These are phyloP conservation scores for Tulasnella sp. DNA, from an alignment of 768 basidiomycete species.

Conservation along the genomic window DNA sequence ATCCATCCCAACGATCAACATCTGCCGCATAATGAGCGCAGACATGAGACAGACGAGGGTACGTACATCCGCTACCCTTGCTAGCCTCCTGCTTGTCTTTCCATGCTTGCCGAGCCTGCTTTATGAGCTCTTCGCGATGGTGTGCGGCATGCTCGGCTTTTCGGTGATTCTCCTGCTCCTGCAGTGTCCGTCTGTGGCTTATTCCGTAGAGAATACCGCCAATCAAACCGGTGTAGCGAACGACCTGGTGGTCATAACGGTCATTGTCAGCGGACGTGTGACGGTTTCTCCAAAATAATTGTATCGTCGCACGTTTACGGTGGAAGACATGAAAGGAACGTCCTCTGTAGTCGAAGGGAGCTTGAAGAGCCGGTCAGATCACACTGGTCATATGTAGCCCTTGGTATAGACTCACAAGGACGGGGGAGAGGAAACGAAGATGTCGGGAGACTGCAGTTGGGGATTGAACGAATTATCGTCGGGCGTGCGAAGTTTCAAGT, in stretches of 20 bases:
- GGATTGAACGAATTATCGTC: slow-evolving; percentile 1
- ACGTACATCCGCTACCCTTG: slow-evolving; percentile 45
- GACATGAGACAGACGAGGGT: slow-evolving; percentile 8
- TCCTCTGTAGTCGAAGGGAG: neutral
- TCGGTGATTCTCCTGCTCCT: slow-evolving; percentile 64
- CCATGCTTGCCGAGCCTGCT: slow-evolving; percentile 84
- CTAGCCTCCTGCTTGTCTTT: slow-evolving; percentile 56
- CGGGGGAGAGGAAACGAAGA: neutral
- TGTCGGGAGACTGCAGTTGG: neutral
- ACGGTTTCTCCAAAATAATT: neutral
- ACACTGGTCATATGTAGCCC: neutral
- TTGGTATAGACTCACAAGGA: neutral
- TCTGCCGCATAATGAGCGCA: neutral
- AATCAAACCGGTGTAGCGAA: slow-evolving; percentile 84
- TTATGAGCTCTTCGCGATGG: slow-evolving; percentile 62
- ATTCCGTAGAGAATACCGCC: slow-evolving; percentile 86
- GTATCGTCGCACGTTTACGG: slow-evolving; percentile 8
- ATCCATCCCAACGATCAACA: neutral
- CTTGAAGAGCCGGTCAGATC: neutral
- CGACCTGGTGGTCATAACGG: slow-evolving; percentile 56
- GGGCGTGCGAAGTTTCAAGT: slow-evolving; percentile 5
- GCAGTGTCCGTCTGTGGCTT: slow-evolving; percentile 82
- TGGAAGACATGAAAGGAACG: slow-evolving; percentile 5
- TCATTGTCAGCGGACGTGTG: neutral
- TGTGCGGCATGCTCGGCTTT: slow-evolving; percentile 65